Conservation (phyloP, 139 green algal species). For the Ettlia oleoabundans region DNA sequence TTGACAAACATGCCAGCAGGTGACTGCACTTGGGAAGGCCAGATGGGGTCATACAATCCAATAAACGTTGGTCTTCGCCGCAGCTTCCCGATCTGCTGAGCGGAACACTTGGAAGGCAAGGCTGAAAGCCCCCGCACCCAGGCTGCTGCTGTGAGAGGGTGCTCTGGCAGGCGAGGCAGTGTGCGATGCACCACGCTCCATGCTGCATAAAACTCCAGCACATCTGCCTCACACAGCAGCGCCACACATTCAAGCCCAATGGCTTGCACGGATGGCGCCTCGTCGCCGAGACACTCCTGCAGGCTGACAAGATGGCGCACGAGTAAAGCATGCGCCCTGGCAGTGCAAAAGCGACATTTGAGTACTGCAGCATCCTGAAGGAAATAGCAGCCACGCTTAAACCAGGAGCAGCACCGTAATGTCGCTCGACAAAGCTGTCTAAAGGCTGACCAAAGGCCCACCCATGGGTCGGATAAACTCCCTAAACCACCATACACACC, state of each 20-base stretch:
- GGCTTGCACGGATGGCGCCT: slow-evolving; percentile 41
- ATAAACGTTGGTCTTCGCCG: not conserved
- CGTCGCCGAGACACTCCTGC: slow-evolving; percentile 47
- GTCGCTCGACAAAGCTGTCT: too few relatives aligned
- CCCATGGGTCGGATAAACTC: too few relatives aligned
- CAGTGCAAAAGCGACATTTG: too few relatives aligned
- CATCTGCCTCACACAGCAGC: slow-evolving; percentile 52
- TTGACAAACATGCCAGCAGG: not conserved
- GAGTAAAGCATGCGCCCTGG: too few relatives aligned
- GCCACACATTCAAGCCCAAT: slow-evolving; percentile 50
- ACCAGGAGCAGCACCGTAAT: not conserved
- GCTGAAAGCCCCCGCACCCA: slow-evolving; percentile 46
- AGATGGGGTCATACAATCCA: not conserved
- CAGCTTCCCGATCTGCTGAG: not conserved
- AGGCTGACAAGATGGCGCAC: not conserved
- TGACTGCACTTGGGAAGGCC: too few relatives aligned
- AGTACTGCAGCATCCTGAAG: too few relatives aligned
- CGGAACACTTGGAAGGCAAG: not conserved
- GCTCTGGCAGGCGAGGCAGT: slow-evolving; percentile 48
- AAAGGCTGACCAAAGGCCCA: too few relatives aligned
- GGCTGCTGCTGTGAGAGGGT: slow-evolving; percentile 35
- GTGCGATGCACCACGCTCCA: slow-evolving; percentile 54
- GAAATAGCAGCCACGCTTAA: too few relatives aligned
- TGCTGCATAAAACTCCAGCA: slow-evolving; percentile 70
- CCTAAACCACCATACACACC: too few relatives aligned